Conservation (phyloP, 768 basidiomycete genomes). For the Rubroboletus pulcherrimus region DNA sequence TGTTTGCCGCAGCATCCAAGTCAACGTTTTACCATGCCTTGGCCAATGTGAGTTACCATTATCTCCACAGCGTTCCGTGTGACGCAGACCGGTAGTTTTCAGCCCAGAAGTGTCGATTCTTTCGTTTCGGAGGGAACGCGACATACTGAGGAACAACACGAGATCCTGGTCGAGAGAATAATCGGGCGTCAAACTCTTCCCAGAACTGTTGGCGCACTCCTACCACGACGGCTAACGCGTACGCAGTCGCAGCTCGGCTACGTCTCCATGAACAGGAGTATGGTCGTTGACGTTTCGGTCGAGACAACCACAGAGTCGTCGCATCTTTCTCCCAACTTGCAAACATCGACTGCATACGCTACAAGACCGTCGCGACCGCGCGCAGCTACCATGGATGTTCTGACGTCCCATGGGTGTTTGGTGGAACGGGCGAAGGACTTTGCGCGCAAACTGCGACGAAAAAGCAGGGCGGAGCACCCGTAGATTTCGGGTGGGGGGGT, state of each 20-base stretch:
- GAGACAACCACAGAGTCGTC: conserved; percentile 35
- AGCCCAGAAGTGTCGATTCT: conserved; percentile 46
- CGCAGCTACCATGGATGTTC: conserved; percentile 32
- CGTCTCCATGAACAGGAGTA: conserved; percentile 25
- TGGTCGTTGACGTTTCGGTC: conserved; percentile 48
- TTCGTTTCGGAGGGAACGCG: conserved; percentile 40
- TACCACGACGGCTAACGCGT: conserved; percentile 46
- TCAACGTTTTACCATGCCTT: conserved; percentile 47
- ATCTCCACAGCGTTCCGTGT: conserved; percentile 2
- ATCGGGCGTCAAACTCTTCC: conserved; percentile 41
- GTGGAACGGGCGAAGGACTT: conserved; percentile 38
- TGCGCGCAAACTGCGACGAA: conserved; percentile 43
- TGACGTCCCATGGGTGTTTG: conserved; percentile 27
- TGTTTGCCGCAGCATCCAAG: conserved; percentile 40
- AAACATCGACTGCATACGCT: conserved; percentile 20
- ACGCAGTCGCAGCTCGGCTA: conserved; percentile 39
- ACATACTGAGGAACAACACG: conserved; percentile 43
- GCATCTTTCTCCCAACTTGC: neutral
- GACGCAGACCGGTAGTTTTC: conserved; percentile 11
- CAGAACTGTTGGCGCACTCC: conserved; percentile 37
- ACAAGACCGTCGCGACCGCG: conserved; percentile 32
- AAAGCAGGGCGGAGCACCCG: conserved; percentile 23
- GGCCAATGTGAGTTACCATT: conserved; percentile 34
- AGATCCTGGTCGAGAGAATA: conserved; percentile 48
- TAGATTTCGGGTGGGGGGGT: conserved; percentile 8